Conservation (phyloP, 2,329 filamentous ascomycete genomes). For the Pseudocercospora vitis region DNA sequence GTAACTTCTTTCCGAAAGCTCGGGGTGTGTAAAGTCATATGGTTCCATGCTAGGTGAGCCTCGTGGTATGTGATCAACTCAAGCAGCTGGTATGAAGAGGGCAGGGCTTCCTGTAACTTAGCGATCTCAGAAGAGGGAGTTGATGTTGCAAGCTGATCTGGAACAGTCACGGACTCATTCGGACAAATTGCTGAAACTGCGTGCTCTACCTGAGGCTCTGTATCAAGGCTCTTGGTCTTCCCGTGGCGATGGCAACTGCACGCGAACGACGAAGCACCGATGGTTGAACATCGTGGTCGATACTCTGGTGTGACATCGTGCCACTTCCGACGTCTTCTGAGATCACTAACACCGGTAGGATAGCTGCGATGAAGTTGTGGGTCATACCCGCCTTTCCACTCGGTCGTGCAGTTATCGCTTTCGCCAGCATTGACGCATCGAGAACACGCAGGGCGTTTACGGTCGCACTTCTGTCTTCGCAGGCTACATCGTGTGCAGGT, state of each 20-base stretch:
- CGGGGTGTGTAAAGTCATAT: conserved; percentile 5
- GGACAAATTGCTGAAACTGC: not conserved
- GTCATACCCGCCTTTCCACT: conserved; percentile 2
- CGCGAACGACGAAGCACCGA: not conserved
- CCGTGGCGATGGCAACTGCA: not conserved
- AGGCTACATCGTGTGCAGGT: conserved; percentile 3
- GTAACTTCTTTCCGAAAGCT: conserved; percentile 13
- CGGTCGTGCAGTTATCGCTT: not conserved
- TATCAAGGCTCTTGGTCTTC: not conserved
- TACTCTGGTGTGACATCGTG: not conserved
- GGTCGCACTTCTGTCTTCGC: conserved; percentile 6
- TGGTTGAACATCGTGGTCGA: not conserved
- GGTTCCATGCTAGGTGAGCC: conserved; percentile 6
- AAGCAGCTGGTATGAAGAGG: not conserved
- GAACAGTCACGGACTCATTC: not conserved
- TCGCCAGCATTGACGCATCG: conserved; percentile 3
- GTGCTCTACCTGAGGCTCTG: not conserved
- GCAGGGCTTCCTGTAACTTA: not conserved
- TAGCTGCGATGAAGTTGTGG: not conserved
- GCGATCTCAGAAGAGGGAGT: not conserved
- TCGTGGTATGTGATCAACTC: conserved; percentile 11
- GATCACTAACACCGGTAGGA: not conserved
- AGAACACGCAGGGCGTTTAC: not conserved
- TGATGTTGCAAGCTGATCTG: not conserved
- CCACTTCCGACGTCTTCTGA: not conserved